Conservation (phyloP, 805 yeast species). For the Monosporozyma siamensis region DNA sequence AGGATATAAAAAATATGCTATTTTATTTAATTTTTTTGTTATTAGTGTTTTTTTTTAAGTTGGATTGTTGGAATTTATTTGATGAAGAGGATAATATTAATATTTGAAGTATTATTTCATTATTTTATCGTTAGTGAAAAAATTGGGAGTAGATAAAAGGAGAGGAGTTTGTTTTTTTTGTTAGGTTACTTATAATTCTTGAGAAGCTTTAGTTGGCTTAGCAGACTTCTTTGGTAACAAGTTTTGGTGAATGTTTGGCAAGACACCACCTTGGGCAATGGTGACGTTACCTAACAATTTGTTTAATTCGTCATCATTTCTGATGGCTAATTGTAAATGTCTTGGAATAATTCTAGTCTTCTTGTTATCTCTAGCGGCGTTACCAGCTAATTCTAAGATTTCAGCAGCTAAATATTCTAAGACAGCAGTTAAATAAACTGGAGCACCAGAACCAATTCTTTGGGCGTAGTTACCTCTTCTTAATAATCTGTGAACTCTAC, state of each 20-base stretch:
- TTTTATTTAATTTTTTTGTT: not conserved
- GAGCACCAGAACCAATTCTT: constrained; percentile 99
- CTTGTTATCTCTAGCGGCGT: constrained; percentile 98
- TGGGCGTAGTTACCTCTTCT: constrained; percentile 98
- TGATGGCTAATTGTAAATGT: constrained; percentile 95
- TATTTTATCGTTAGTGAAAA: not conserved
- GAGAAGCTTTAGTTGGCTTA: constrained; percentile 52
- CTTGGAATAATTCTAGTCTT: constrained; percentile 98
- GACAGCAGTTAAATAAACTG: constrained; percentile 94
- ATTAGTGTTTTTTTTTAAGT: not conserved
- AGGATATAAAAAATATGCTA: not conserved
- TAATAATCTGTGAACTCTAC: constrained; percentile 94
- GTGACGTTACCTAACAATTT: constrained; percentile 87
- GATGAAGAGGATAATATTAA: not conserved
- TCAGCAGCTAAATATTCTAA: constrained; percentile 96
- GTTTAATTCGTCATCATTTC: constrained; percentile 98
- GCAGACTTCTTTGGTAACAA: constrained; percentile 74
- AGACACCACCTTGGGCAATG: constrained; percentile 98
- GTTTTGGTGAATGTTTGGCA: constrained; percentile 93
- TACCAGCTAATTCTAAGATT: constrained; percentile 96
- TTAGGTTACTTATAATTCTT: constrained; percentile 44
- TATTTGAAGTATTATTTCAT: not conserved
- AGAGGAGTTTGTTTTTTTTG: too few species aligned
- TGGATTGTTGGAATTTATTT: not conserved
- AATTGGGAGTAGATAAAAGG: not conserved